phyloP scores from a whole-genome alignment of 352 stramenopile genomes.

The Pythium coloratum region DNA sequence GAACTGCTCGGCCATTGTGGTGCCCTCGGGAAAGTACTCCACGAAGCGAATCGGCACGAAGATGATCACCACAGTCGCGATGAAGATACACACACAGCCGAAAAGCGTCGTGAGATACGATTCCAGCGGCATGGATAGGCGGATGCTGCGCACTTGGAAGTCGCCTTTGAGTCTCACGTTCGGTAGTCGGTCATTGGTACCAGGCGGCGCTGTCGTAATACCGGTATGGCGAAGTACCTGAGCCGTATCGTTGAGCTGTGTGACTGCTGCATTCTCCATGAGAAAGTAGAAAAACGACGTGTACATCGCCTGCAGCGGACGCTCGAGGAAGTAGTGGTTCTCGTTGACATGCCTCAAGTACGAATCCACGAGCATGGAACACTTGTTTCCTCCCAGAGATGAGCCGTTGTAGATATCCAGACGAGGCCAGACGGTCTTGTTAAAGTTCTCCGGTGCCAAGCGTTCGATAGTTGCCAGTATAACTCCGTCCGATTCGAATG shows the following conservation, averaged over 20 bases:
- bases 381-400: constrained; percentile 29
- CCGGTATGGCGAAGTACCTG: background rate
- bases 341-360: constrained; percentile 41
- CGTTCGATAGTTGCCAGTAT: constrained; percentile 3
- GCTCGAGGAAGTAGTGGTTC: constrained; percentile 49
- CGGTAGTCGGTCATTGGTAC: constrained; percentile 4
- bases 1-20: constrained; percentile 15
- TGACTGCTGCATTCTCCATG: constrained; percentile 43
- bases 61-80: constrained; percentile 6
- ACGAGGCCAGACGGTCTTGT: constrained; percentile 9
- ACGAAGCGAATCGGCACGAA: constrained; percentile 1
- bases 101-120: constrained; percentile 11
- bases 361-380: constrained; percentile 47
- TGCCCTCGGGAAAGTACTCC: constrained; percentile 7
- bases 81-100: constrained; percentile 5
- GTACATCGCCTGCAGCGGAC: constrained; percentile 46
- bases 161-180: constrained; percentile 31
- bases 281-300: constrained; percentile 54
- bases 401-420: constrained; percentile 16
- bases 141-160: constrained; percentile 16
- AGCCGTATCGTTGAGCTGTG: constrained; percentile 16
- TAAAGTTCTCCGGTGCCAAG: constrained; percentile 20
- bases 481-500: constrained; percentile 22
- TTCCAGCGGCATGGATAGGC: constrained; percentile 14
- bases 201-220: too few species aligned